Conservation (phyloP, 1,139 yeast genomes). For the Geotrichum fermentans region DNA sequence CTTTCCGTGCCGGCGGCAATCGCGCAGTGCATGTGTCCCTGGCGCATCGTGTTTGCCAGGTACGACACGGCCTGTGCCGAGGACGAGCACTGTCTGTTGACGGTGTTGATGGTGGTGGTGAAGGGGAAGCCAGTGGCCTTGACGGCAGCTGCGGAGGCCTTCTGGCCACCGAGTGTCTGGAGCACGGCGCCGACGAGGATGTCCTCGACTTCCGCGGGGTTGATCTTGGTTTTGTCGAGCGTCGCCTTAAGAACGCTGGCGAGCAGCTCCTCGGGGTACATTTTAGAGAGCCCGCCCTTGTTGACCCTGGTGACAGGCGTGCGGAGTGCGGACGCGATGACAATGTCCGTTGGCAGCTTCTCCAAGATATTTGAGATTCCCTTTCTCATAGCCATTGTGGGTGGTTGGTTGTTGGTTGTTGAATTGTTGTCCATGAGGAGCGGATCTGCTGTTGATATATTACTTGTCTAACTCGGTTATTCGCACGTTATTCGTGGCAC, state of each 20-base stretch:
- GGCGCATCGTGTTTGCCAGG: constrained; percentile 36
- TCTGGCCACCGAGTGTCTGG: constrained; percentile 39
- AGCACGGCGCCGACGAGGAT: constrained; percentile 38
- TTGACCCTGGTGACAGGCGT: constrained; percentile 40
- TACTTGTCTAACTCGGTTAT: too few species aligned
- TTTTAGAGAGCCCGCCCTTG: constrained; percentile 41
- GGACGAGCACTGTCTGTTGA: constrained; percentile 45
- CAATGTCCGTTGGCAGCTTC: constrained; percentile 39
- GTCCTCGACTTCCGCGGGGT: constrained; percentile 35
- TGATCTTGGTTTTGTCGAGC: constrained; percentile 33
- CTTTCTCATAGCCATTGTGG: constrained; percentile 4
- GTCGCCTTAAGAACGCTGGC: constrained; percentile 37
- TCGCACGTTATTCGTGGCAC: too few species aligned
- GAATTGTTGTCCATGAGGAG: too few species aligned
- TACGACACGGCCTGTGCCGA: constrained; percentile 43
- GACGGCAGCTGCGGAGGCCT: constrained; percentile 37
- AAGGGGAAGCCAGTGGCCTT: constrained; percentile 40
- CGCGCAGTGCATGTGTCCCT: constrained; percentile 36
- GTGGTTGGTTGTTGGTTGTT: too few species aligned
- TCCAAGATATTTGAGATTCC: constrained; percentile 13
- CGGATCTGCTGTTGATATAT: not conserved
- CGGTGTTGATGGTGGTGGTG: constrained; percentile 40
- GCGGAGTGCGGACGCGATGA: constrained; percentile 40
- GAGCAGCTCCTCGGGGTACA: constrained; percentile 41
- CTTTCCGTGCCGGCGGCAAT: constrained; percentile 47